Conservation (phyloP, 192 early-diverging fungal species). For the Backusella mclennaniae region DNA sequence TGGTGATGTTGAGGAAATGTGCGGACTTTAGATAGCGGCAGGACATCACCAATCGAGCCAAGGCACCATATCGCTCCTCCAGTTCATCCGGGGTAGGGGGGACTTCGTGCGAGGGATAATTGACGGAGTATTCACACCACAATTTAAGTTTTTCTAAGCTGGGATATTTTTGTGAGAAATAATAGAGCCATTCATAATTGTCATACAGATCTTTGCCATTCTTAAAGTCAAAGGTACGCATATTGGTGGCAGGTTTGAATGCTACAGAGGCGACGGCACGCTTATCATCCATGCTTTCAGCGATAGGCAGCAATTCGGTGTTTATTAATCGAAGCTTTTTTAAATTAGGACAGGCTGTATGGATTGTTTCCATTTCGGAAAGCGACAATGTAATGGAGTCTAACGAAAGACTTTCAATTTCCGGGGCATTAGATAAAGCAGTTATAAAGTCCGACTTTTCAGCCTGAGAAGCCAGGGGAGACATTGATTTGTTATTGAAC, state of each 20-base stretch:
- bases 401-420: conserved; percentile 5
- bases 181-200: conserved; percentile 9
- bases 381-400: conserved; percentile 6
- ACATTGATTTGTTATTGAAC: background rate
- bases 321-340: background rate
- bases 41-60: background rate
- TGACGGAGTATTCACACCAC: conserved; percentile 7
- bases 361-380: conserved; percentile 9
- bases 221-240: background rate
- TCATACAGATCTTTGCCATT: background rate
- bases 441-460: conserved; percentile 3
- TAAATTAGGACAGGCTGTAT: conserved; percentile 3
- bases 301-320: background rate
- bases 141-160: background rate
- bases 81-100: background rate
- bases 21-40: background rate
- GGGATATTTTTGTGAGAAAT: background rate
- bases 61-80: background rate
- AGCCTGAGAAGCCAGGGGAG: background rate
- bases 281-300: background rate
- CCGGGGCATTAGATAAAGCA: background rate
- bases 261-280: too few species aligned
- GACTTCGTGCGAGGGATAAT: background rate
- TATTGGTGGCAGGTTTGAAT: background rate
- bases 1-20: background rate